These are phyloP conservation scores for Erythrophleum fordii DNA, from an alignment of 306 rosid species.

Conservation along the genomic window DNA sequence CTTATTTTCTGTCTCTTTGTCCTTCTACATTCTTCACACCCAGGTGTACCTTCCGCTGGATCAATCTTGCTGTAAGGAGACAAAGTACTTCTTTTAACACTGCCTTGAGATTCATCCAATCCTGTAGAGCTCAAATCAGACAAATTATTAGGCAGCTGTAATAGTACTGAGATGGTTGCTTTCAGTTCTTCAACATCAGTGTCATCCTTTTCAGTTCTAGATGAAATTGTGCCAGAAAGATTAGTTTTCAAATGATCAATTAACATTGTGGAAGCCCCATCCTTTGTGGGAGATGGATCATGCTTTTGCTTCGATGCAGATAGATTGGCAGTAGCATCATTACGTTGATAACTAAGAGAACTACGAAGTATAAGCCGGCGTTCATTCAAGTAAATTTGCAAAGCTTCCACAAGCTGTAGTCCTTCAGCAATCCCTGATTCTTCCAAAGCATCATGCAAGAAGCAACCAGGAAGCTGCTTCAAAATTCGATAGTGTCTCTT, in stretches of 20 bases:
- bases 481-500: constrained; percentile 74
- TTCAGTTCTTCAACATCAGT: constrained; percentile 73
- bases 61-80: constrained; percentile 61
- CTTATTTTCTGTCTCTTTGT: constrained; percentile 79
- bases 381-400: constrained; percentile 73
- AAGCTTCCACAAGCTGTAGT: constrained; percentile 61
- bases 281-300: constrained; percentile 55
- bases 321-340: constrained; percentile 39
- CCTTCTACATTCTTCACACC: constrained; percentile 94
- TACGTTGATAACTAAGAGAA: constrained; percentile 46
- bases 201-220: constrained; percentile 56
- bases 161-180: constrained; percentile 63
- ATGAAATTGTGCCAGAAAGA: constrained; percentile 40
- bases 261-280: constrained; percentile 50
- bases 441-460: constrained; percentile 63
- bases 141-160: constrained; percentile 66
- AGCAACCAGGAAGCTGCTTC: constrained; percentile 73
- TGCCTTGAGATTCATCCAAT: constrained; percentile 63
- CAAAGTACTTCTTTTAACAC: constrained; percentile 56
- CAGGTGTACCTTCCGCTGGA: constrained; percentile 73
- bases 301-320: constrained; percentile 52
- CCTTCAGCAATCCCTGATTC: constrained; percentile 73
- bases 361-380: constrained; percentile 74
- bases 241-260: constrained; percentile 55
- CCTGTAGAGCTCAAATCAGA: constrained; percentile 49